phyloP scores from a whole-genome alignment of 2,329 filamentous ascomycete genomes.

The Paraconiothyrium brasiliense region DNA sequence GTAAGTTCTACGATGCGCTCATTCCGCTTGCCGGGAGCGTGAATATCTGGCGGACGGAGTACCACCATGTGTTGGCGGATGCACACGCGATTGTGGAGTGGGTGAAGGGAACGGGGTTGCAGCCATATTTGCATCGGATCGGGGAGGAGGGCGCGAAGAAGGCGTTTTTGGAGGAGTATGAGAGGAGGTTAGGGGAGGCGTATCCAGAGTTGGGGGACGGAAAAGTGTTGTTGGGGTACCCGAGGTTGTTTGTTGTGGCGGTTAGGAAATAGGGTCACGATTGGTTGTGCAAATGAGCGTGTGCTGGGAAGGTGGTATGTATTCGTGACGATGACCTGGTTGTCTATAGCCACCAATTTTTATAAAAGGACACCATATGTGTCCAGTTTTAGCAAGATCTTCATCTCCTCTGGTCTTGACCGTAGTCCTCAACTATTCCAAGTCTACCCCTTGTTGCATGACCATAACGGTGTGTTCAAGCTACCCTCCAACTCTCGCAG shows the following conservation, averaged over 20 bases:
- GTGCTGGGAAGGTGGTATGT: not conserved
- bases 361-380: not conserved
- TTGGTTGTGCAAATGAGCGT: not conserved
- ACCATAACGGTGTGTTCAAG: no score
- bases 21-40: slow-evolving; percentile 51
- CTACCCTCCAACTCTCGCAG: no score
- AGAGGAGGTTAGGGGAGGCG: slow-evolving; percentile 52
- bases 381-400: not conserved
- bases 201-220: slow-evolving; percentile 62
- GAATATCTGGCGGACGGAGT: slow-evolving; percentile 65
- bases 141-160: slow-evolving; percentile 48
- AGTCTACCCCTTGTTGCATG: no score
- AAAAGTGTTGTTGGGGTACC: slow-evolving; percentile 64
- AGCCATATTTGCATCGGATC: slow-evolving; percentile 64
- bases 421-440: not conserved
- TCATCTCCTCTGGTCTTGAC: not conserved
- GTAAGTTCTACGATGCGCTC: slow-evolving; percentile 61
- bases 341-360: not conserved
- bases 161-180: slow-evolving; percentile 60
- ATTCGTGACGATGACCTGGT: not conserved
- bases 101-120: slow-evolving; percentile 66
- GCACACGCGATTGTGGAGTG: slow-evolving; percentile 66
- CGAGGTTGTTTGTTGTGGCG: slow-evolving; percentile 64
- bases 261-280: slow-evolving; percentile 32
- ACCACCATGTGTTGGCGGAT: slow-evolving; percentile 61